Base-by-base conservation (phyloP, 768 basidiomycete genomes). In the Gyrodon lividus region DNA sequence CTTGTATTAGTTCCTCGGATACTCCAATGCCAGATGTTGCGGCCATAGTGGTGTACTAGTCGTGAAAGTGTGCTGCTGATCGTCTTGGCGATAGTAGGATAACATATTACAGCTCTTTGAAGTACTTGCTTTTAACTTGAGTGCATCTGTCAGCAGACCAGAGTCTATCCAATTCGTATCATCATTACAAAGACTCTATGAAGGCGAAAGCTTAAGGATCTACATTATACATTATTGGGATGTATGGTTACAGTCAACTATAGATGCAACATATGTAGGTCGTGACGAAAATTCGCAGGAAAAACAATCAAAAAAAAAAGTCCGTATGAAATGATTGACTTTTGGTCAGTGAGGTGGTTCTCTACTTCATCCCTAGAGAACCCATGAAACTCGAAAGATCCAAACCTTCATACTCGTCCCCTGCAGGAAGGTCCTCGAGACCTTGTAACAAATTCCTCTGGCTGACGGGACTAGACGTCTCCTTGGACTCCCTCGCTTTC, bases 391-490 rank as follows among this genome's bases (percentile, higher is more conserved):
- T 85, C 39, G 87, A 83, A 52, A 98, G 72, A 60, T 95, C 92
- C 61, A 97, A 69, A 45, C 82, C 83, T 65, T 90, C 84, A 64
- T 97, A 98, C 71, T 98, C 96, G 48, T 95, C 90, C 64, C 96
- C 94, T 38, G 86, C 74, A 3, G 93, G 94, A 43, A 98, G 74
- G 59, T 97, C 96, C 59, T 96, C 94, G 50, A 98, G 74, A 43
- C 93, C 95, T 45, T 88, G 86, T 20, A 98, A 74, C 28, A 96
- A 75, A 64, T 87, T 91, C 75, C 90, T 96, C 63, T 91, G 89
- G 46, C 77, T 82, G 48, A 80, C 70, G 33, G 86, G 77, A 26
- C 85, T 82, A 45, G 73, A 66, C n/a, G 69, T 51, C 48, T 84
- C 80, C 55, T 74, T 82, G 24, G 72, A 72, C 48, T 81, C 84